Base-by-base conservation (phyloP, 257 asterid genomes). In the Gardenia jasminoides region DNA sequence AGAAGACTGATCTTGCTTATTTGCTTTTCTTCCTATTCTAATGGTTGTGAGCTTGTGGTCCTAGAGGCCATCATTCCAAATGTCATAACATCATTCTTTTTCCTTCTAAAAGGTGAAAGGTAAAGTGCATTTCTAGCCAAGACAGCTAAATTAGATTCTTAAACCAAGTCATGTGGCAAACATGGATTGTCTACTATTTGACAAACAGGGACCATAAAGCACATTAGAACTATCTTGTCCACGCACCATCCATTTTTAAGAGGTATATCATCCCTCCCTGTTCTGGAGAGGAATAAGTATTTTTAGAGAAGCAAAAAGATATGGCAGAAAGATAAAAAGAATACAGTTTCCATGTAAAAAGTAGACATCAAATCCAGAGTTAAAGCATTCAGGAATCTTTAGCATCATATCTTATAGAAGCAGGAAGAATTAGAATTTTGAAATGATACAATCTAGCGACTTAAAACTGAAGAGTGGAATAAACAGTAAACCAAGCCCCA, bases 211-310 rank as follows among this genome's bases (percentile, higher is more conserved):
- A 74, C 72, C 79, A 52, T 19, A 24, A 62, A 62, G 36, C 6
- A 1, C 48, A 44, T 28, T 2, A 61, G 62, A 39, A 64, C 28
- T 12, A 73, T 69, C 52, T 52, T 73, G 36, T 28, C n/a, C 15
- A 16, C 13, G 24, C 62, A 58, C 17, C 50, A 73, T 33, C 58
- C 65, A 30, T 50, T 76, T 61, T 76, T 69, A 65, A 72, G 15
- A 73, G 54, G 59, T 44, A 59, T 67, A 47, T 31, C 66, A n/a
- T 6, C 64, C 26, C 52, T 43, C 31, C 7, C 28, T 31, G 33
- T 33, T 65, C 54, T 66, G n/a, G 13, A 48, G 31, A 73, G 70
- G 68, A 62, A 61, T 64, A 74, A 73, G 44, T 73, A 54, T 78
- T 17, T 28, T 28, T 39, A 69, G n/a, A 64, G 31, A 67, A n/a